Base-by-base conservation (phyloP, 2,329 filamentous ascomycete species). In the Epicoccum nigrum region DNA sequence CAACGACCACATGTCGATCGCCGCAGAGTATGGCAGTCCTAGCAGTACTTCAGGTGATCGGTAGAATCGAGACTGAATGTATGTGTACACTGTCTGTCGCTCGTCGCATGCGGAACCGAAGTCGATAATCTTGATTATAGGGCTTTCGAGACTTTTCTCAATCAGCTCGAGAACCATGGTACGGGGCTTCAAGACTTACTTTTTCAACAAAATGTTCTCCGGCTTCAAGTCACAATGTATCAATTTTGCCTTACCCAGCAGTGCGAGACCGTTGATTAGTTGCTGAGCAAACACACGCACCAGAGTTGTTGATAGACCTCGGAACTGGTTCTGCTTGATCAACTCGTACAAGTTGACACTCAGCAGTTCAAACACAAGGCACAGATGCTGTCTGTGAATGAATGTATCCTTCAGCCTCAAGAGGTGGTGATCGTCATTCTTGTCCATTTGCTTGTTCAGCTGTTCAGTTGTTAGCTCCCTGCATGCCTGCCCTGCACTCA, bases 121-220 rank as follows among this genome's bases (percentile, higher is more conserved):
- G 81, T 99, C 94, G 72, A 99, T 99, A 68, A 99, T 97, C 75
- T 99, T 99, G 82, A 99, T 99, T 62, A 99, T 97, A 3, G 94
- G 94, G 67, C 93, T 97, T 74, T 99, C 94, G 33, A 99, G 85
- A 71, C 85, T 87, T 57, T 27, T 21, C 45, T 45, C 15, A 7
- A 31, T 61, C 42, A 69, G 60, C 19, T 30, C 13, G 27, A n/a
- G 43, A 8, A 20, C 13, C 6, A 15, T 12, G 6, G 25, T 16
- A 13, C 17, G 21, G 3, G 27, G 21, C 11, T 21, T 31, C 19
- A 28, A 6, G 11, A 76, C 80, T 65, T 64, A 86, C 84, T 99
- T 99, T 76, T 99, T 99, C 45, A 99, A 80, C 34, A 99, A 77
- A 51, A 99, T 99, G 65, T 99, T 99, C 74, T 99, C 94, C 0